Conservation (phyloP, 2,329 filamentous ascomycete genomes). For the Pseudopyricularia javanii region DNA sequence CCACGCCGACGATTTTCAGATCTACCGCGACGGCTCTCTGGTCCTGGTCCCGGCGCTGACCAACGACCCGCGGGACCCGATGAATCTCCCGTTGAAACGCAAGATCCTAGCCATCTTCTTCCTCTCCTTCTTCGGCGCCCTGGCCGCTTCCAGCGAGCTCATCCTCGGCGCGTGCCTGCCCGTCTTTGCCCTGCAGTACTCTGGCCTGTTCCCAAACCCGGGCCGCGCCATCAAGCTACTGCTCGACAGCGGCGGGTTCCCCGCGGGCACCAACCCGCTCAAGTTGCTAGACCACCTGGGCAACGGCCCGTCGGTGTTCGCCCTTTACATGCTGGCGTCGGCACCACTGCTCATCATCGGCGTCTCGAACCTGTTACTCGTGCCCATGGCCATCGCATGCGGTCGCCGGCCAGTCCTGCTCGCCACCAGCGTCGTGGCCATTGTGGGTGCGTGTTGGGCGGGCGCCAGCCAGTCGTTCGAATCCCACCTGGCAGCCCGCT, state of each 20-base stretch:
- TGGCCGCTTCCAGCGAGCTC: slow-evolving; percentile 14
- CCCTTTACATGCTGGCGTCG: slow-evolving; percentile 18
- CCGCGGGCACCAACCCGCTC: slow-evolving; percentile 10
- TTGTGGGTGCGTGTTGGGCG: slow-evolving; percentile 22
- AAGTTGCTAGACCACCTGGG: slow-evolving; percentile 16
- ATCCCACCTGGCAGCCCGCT: slow-evolving; percentile 19
- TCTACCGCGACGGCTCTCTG: not conserved
- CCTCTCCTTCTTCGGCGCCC: slow-evolving; percentile 14
- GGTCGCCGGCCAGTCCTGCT: slow-evolving; percentile 23
- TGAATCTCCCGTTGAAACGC: slow-evolving; percentile 16
- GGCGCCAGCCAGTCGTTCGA: slow-evolving; percentile 14
- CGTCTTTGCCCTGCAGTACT: slow-evolving; percentile 21
- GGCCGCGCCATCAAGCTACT: slow-evolving; percentile 12
- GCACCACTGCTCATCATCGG: slow-evolving; percentile 22
- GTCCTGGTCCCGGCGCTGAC: not conserved
- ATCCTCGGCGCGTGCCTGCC: slow-evolving; percentile 18
- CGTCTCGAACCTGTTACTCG: slow-evolving; percentile 19
- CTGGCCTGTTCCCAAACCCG: slow-evolving; percentile 16
- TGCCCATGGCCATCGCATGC: slow-evolving; percentile 21
- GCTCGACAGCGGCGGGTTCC: slow-evolving; percentile 2
- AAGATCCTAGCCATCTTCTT: slow-evolving; percentile 17
- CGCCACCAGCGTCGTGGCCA: slow-evolving; percentile 13
- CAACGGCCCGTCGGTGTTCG: slow-evolving; percentile 13
- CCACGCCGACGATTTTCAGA: not conserved
- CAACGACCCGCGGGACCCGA: slow-evolving; percentile 10